These are phyloP conservation scores for Myrica gale DNA, from an alignment of 306 rosid genomes.

Conservation along the genomic window DNA sequence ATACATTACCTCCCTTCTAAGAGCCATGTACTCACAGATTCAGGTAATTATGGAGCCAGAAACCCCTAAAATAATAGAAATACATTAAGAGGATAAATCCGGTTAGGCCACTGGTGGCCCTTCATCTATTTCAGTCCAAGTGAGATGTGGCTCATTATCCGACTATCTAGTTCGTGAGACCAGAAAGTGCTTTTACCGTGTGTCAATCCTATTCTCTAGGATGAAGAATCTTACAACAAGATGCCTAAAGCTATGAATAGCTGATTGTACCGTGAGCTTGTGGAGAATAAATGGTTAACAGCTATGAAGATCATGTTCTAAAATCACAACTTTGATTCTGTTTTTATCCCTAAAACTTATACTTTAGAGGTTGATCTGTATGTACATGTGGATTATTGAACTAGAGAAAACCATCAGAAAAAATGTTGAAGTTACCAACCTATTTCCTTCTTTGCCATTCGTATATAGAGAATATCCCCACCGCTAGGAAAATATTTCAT, in stretches of 20 bases:
- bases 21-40: background rate
- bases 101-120: background rate
- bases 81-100: too few relatives aligned
- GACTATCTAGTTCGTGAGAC: background rate
- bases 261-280: background rate
- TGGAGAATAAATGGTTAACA: background rate
- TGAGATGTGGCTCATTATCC: background rate
- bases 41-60: background rate
- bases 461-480: conserved; percentile 17
- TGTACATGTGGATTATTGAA: background rate
- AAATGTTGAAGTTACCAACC: background rate
- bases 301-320: background rate
- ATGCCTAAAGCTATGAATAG: background rate
- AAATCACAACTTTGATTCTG: background rate
- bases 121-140: background rate
- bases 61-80: background rate
- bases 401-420: background rate
- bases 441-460: conserved; percentile 25
- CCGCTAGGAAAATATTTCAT: conserved; percentile 14
- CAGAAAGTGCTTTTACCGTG: background rate
- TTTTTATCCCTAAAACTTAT: background rate
- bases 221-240: background rate
- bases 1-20: background rate
- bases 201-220: too few relatives aligned
- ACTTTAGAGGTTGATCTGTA: background rate